Evolutionary conservation across 768 basidiomycete genomes (phyloP).

Genomic region (Gymnopilus dilepis): DNA sequence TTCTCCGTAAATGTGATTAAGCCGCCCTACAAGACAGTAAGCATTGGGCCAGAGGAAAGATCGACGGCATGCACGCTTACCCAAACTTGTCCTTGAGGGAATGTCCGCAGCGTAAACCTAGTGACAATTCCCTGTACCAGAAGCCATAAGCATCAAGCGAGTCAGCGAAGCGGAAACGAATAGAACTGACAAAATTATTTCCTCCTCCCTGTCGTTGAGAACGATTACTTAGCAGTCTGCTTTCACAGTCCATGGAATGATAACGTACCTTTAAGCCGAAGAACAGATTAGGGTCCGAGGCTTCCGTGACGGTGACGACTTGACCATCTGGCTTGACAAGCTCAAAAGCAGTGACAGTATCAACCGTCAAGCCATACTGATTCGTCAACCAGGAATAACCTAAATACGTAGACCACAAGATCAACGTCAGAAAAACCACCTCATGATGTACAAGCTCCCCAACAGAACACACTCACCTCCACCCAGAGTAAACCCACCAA

Average conservation of each 20-base stretch:
- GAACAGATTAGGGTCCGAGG: constrained; percentile 43
- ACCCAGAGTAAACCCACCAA: constrained; percentile 62
- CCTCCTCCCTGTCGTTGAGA: constrained; percentile 52
- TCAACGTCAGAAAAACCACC: too few species aligned
- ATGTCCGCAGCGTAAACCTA: constrained; percentile 55
- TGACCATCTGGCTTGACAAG: constrained; percentile 61
- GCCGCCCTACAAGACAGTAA: constrained; percentile 47
- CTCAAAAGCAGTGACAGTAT: constrained; percentile 59
- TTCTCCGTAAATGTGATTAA: constrained; percentile 38
- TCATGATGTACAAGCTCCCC: background rate
- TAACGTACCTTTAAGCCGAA: constrained; percentile 43
- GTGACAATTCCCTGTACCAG: constrained; percentile 60
- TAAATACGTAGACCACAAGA: constrained; percentile 11
- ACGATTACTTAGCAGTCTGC: background rate
- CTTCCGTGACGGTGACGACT: constrained; percentile 39
- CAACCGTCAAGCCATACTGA: constrained; percentile 62
- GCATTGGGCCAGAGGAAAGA: background rate
- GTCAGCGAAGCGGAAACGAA: background rate
- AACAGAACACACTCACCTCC: constrained; percentile 46
- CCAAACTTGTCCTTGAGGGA: constrained; percentile 64
- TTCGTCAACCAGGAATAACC: constrained; percentile 73
- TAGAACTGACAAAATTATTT: constrained; percentile 54
- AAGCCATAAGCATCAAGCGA: background rate
- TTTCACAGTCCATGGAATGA: too few species aligned
- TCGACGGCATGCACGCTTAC: constrained; percentile 36